Percentiles rank a stretch among this genome's conserved stretches.
Conservation (phyloP, 2,329 filamentous ascomycete genomes). For the Elsinoe perseae region DNA sequence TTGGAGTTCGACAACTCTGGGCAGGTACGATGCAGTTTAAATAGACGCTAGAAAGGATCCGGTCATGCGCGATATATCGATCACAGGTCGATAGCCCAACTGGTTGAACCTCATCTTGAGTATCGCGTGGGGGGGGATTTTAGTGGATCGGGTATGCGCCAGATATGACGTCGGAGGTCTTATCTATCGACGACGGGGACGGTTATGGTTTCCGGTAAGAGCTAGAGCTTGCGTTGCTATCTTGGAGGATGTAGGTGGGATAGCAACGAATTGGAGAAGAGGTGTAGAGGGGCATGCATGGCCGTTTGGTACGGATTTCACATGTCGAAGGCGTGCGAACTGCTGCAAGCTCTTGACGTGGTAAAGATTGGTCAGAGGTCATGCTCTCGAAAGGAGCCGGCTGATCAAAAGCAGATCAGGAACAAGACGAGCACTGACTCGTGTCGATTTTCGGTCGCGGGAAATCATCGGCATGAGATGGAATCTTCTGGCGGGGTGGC, state of each 20-base stretch:
- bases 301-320: background rate
- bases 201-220: background rate
- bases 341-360: background rate
- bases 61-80: slow-evolving; percentile 12
- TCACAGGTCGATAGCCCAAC: slow-evolving; percentile 4
- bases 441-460: background rate
- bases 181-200: slow-evolving; percentile 1
- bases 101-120: slow-evolving; percentile 6
- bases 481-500: slow-evolving; percentile 14
- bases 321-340: background rate
- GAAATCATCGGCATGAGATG: background rate
- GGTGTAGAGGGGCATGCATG: background rate
- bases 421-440: slow-evolving; percentile 2
- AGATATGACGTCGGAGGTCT: slow-evolving; percentile 10
- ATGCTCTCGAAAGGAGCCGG: slow-evolving; percentile 6
- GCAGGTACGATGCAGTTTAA: slow-evolving; percentile 13
- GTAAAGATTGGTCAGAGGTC: too few species aligned
- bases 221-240: background rate
- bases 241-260: slow-evolving; percentile 1
- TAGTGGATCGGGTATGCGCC: background rate
- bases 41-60: slow-evolving; percentile 5
- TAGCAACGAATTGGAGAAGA: background rate
- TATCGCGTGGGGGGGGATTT: background rate
- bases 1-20: background rate
- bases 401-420: slow-evolving; percentile 11